Evolutionary conservation across 1,284 basidiomycete species (phyloP), one percentile per base, ranked within the genome.

Genomic region (Golubevia pallescens): DNA sequence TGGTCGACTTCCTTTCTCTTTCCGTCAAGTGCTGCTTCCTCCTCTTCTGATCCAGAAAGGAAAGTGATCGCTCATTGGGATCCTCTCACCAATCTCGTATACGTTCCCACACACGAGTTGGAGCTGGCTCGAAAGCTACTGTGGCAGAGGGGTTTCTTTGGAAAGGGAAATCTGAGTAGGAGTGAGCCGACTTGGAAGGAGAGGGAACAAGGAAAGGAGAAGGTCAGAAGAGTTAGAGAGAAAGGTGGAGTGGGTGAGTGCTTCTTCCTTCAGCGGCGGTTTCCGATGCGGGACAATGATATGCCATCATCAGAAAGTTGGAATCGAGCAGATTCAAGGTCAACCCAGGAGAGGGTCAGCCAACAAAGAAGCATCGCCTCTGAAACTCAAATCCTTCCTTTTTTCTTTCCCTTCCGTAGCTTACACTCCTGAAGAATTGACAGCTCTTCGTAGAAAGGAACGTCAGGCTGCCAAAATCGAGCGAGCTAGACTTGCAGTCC

Each of bases 61-160:
- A 59, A 1, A 62, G 38, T 67, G 3, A 16, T 57, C 4, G 66
- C 57, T 16, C 24, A 42, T 20, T 67, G 57, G 21, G 66, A 68
- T 55, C 63, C 65, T 14, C 16, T 61, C 16, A 60, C 66, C 8
- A n/a, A 38, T 19, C 53, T 60, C 10, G 57, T 68, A 0, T 65
- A 55, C 59, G 19, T 68, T 19, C 63, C 34, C 5, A 38, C 10
- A 38, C 5, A 38, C 10, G 5, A 68, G 23, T 32, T 65, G 48
- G 66, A 61, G 19, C 42, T 58, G 13, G 21, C 62, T 38, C 1
- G 19, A 1, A 42, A 23, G 20, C 14, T 59, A 16, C 88, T 99
- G 24, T 99, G 97, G 93, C 88, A 90, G 56, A 88, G 92, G 66
- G 96, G 97, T 0, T 98, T 98, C 88, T 99, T 98, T 85, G 96